Base-by-base conservation (phyloP, 148 eudicot species). In the Camellia sinensis region DNA sequence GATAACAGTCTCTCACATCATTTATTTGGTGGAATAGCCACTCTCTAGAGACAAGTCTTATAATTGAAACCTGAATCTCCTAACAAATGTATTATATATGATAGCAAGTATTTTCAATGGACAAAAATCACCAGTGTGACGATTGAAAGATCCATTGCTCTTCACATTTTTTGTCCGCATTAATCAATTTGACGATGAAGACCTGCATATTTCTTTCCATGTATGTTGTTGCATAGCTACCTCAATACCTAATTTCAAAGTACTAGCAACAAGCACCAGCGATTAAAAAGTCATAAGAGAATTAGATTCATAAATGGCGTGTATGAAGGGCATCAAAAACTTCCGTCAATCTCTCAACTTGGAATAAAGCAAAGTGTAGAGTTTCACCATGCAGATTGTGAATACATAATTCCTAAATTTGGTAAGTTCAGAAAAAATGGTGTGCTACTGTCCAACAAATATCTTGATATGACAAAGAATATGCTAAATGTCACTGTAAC, bases 131-230 rank as follows among this genome's bases (percentile, higher is more conserved):
- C 40, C 41, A 64, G 70, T 13, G 2, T 66, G 44, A 66, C 15
- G 67, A 66, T 29, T 8, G 43, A 66, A 66, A 29, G 45, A 37
- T 66, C 15, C 67, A 29, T 66, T 3, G 17, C 45, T 66, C 70
- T 66, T 40, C 70, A 66, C 17, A 10, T 66, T 29, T 66, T 66
- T 37, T 66, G 15, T 11, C 70, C 21, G 45, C 18, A 29, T 37
- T 29, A 66, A 66, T 66, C 70, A 66, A 29, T 66, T 40, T 40
- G 43, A 66, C 45, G 44, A 66, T 66, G 70, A 66, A 29, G 45
- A 63, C 29, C 67, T 63, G 67, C 67, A 63, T 19, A 21, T 63
- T 63, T 63, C 37, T 63, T 63, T 63, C 67, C 67, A 19, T n/a
- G 67, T n/a, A 11, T 63, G 67, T 21, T 63, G 67, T 66, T 17